These are phyloP conservation scores for Eucalyptus sideroxylon DNA, from an alignment of 345 rosid genomes.

Conservation along the genomic window DNA sequence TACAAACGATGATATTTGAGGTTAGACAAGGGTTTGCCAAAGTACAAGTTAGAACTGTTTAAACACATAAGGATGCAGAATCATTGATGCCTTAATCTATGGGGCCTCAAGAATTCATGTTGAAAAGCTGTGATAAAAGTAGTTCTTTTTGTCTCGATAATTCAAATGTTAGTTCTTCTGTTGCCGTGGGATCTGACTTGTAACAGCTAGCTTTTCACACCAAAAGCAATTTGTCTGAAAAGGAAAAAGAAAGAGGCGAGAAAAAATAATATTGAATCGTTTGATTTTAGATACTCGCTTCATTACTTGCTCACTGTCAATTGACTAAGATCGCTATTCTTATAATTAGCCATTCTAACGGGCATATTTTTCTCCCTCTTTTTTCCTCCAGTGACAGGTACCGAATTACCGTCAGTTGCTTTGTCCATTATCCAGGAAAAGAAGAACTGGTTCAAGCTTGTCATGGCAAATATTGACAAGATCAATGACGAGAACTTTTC, in stretches of 20 bases:
- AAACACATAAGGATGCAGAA: not conserved
- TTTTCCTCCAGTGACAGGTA: constrained; percentile 19
- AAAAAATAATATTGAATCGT: not conserved
- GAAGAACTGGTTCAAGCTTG: constrained; percentile 12
- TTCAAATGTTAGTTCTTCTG: not conserved
- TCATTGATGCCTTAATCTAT: not conserved
- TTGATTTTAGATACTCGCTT: not conserved
- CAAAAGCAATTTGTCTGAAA: not conserved
- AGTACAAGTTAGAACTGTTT: not conserved
- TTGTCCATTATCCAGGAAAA: constrained; percentile 8
- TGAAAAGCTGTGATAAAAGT: not conserved
- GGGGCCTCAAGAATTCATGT: not conserved
- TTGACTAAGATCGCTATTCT: not conserved
- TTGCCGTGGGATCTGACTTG: not conserved
- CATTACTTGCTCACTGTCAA: not conserved
- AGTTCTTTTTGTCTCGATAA: not conserved
- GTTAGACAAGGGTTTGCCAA: not conserved
- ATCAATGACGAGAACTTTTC: constrained; percentile 3
- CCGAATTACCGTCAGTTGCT: constrained; percentile 6
- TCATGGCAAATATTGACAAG: constrained; percentile 19
- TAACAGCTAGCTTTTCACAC: not conserved
- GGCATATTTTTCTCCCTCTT: not conserved
- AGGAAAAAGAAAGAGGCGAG: not conserved
- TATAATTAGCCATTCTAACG: not conserved
- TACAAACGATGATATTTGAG: not conserved